These are phyloP conservation scores for Lachnellula hyalina DNA, from an alignment of 2,329 filamentous ascomycete genomes.

Conservation along the genomic window DNA sequence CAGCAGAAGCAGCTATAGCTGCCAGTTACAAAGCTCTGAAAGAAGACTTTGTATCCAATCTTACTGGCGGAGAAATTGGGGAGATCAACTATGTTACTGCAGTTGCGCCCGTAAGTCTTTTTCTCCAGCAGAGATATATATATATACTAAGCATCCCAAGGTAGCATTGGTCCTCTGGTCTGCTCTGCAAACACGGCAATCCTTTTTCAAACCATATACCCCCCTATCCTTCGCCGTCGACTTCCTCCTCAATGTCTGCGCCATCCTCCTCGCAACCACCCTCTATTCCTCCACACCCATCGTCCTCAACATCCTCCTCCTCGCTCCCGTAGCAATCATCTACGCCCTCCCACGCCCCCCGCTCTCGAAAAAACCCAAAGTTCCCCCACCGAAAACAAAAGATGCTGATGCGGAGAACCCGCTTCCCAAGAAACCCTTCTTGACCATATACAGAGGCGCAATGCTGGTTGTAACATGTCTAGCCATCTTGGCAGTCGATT, in stretches of 20 bases:
- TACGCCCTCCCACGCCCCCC: constrained; percentile 43
- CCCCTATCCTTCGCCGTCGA: constrained; percentile 66
- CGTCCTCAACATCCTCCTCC: constrained; percentile 67
- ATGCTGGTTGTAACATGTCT: constrained; percentile 90
- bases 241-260: constrained; percentile 80
- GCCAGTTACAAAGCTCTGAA: constrained; percentile 82
- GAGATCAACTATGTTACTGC: constrained; percentile 86
- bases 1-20: constrained; percentile 34
- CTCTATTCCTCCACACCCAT: constrained; percentile 72
- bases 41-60: constrained; percentile 90
- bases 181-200: constrained; percentile 74
- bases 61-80: constrained; percentile 73
- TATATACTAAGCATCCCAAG: constrained; percentile 40
- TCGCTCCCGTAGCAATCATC: constrained; percentile 61
- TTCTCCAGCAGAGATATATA: neutral
- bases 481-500: constrained; percentile 95
- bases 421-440: constrained; percentile 81
- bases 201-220: constrained; percentile 75
- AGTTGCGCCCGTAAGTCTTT: constrained; percentile 69
- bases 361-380: constrained; percentile 44
- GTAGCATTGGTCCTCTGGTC: constrained; percentile 83
- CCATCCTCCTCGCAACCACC: constrained; percentile 78
- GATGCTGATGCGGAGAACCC: constrained; percentile 35
- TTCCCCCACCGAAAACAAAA: constrained; percentile 39
- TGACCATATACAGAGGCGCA: constrained; percentile 83